Evolutionary conservation across 352 stramenopile genomes (phyloP).

Genomic region (Phytopythium oedochilum): DNA sequence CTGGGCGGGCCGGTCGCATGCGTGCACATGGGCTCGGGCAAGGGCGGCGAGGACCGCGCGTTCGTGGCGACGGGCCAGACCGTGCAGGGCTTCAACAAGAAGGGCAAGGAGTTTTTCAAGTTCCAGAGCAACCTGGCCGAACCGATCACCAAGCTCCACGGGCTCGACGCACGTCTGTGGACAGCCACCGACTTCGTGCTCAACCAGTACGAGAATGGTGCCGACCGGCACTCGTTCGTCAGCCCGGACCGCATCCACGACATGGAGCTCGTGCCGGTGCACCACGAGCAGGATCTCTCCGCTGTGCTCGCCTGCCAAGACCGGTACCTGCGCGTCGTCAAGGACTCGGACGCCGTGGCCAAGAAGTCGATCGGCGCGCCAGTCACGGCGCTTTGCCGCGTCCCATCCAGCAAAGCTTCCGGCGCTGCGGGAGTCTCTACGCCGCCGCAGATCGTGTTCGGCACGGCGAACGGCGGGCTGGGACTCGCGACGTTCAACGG

Average conservation of each 20-base stretch:
- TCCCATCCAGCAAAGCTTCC: constrained; percentile 11
- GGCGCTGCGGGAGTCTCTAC: background rate
- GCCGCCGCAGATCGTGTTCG: constrained; percentile 56
- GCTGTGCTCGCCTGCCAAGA: constrained; percentile 73
- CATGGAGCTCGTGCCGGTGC: constrained; percentile 50
- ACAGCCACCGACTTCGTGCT: constrained; percentile 76
- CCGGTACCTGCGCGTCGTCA: constrained; percentile 54
- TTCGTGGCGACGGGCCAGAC: constrained; percentile 67
- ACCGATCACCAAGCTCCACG: constrained; percentile 66
- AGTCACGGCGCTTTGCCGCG: constrained; percentile 43
- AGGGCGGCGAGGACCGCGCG: constrained; percentile 65
- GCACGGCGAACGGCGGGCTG: constrained; percentile 48
- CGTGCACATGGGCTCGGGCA: constrained; percentile 66
- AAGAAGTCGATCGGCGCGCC: constrained; percentile 59
- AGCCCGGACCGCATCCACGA: constrained; percentile 79
- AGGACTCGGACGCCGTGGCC: constrained; percentile 44
- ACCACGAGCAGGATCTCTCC: constrained; percentile 59
- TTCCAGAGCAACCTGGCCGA: constrained; percentile 86
- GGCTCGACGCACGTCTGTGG: constrained; percentile 68
- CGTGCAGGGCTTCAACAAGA: constrained; percentile 77
- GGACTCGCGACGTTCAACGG: constrained; percentile 64
- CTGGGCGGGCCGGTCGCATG: constrained; percentile 55
- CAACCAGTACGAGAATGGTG: constrained; percentile 79
- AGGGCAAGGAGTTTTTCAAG: constrained; percentile 85
- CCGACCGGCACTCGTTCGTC: constrained; percentile 76